These are phyloP conservation scores for Pilobolus umbonatus DNA, from an alignment of 192 early-diverging fungal species.

Conservation along the genomic window DNA sequence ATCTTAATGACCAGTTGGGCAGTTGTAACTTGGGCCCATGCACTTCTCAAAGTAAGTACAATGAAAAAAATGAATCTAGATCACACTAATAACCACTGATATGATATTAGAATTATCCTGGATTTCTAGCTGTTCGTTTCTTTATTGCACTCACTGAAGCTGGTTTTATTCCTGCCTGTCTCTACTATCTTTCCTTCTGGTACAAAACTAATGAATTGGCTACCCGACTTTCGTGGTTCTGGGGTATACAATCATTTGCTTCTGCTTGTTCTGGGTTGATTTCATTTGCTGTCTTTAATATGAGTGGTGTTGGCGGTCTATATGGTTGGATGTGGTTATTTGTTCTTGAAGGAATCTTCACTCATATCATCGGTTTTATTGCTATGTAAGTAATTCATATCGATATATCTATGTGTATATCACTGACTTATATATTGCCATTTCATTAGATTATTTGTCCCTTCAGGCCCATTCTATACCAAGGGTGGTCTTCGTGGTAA, in stretches of 20 bases:
- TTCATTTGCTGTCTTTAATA: slow-evolving; percentile 52
- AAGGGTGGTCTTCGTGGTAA: slow-evolving; percentile 30
- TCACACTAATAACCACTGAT: not conserved
- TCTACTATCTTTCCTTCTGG: slow-evolving; percentile 43
- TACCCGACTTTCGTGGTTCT: slow-evolving; percentile 46
- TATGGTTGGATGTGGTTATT: slow-evolving; percentile 66
- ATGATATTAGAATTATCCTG: slow-evolving; percentile 26
- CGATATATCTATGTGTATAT: too few relatives aligned
- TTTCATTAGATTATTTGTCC: slow-evolving; percentile 42
- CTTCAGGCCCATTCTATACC: slow-evolving; percentile 36
- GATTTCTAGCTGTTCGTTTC: slow-evolving; percentile 40
- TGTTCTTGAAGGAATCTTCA: slow-evolving; percentile 55
- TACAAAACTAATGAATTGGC: slow-evolving; percentile 52
- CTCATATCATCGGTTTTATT: slow-evolving; percentile 42
- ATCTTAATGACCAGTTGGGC: slow-evolving; percentile 32
- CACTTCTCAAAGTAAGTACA: not conserved
- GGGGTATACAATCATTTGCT: slow-evolving; percentile 43
- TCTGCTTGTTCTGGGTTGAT: slow-evolving; percentile 51
- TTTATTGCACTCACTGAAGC: slow-evolving; percentile 46
- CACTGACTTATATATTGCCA: not conserved
- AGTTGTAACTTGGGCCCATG: slow-evolving; percentile 23
- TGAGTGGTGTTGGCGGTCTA: slow-evolving; percentile 47
- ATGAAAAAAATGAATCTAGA: too few relatives aligned
- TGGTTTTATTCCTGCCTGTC: slow-evolving; percentile 30
- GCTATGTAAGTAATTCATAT: slow-evolving; percentile 30